A percentile compares a stretch with the other conserved stretches of the same genome.
These are phyloP conservation scores for Ogataea dorogensis DNA, from an alignment of 805 yeast genomes.

Conservation along the genomic window DNA sequence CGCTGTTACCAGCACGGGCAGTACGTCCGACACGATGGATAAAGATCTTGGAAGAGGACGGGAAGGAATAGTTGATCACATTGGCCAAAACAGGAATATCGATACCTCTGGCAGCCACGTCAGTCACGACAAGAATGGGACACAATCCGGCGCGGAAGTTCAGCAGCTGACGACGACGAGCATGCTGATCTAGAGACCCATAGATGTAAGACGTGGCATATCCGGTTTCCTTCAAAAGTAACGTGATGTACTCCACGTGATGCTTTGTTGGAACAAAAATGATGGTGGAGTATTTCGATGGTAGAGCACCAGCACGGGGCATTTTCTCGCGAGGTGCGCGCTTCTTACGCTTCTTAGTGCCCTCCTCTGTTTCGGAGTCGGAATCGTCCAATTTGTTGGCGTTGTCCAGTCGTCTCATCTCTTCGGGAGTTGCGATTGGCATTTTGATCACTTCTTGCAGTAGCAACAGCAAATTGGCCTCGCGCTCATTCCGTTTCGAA, in stretches of 20 bases:
- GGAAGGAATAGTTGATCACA: conserved; percentile 87
- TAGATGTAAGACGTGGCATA: conserved; percentile 85
- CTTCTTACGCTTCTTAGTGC: conserved; percentile 32
- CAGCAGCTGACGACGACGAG: conserved; percentile 84
- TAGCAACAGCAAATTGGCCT: conserved; percentile 75
- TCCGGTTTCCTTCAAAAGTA: conserved; percentile 70
- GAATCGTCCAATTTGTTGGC: conserved; percentile 49
- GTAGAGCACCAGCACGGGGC: conserved; percentile 80
- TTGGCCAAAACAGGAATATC: conserved; percentile 96
- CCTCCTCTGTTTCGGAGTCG: conserved; percentile 50
- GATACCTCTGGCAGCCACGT: conserved; percentile 98
- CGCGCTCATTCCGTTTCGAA: conserved; percentile 81
- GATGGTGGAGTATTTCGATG: conserved; percentile 84
- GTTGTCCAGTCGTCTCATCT: conserved; percentile 50
- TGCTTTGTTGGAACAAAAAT: conserved; percentile 96
- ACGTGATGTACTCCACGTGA: conserved; percentile 89
- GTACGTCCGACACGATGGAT: conserved; percentile 98
- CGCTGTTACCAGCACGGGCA: conserved; percentile 97
- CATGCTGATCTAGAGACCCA: conserved; percentile 93
- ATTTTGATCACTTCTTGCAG: conserved; percentile 81
- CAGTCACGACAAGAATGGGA: conserved; percentile 90
- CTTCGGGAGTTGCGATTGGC: conserved; percentile 75
- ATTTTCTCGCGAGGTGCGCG: conserved; percentile 51
- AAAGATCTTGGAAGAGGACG: conserved; percentile 89
- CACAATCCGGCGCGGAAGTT: conserved; percentile 84